phyloP scores from a whole-genome alignment of 345 rosid species.

The Firmiana major region DNA sequence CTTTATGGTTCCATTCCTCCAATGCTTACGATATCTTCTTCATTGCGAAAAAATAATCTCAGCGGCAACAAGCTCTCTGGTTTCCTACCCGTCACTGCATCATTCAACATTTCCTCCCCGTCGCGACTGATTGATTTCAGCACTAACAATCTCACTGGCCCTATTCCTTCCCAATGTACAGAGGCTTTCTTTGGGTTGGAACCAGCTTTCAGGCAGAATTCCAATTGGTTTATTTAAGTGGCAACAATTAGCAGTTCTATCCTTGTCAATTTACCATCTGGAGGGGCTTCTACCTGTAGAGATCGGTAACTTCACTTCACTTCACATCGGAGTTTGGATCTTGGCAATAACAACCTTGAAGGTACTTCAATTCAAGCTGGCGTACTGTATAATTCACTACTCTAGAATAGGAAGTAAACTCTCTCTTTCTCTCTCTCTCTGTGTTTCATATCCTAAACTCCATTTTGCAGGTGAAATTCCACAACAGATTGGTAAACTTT shows the following conservation, averaged over 20 bases:
- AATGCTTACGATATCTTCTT: background rate
- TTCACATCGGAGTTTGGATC: background rate
- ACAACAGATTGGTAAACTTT: no score
- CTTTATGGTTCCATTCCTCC: background rate
- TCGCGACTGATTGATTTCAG: background rate
- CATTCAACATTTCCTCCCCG: background rate
- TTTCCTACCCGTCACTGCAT: background rate
- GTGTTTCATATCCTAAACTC: no score
- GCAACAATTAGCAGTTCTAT: background rate
- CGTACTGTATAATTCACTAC: no score
- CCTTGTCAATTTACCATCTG: background rate
- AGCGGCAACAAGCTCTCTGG: background rate
- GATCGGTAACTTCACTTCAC: background rate
- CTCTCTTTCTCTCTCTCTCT: no score
- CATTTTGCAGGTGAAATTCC: no score
- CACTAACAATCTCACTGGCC: background rate
- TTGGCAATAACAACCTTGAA: background rate
- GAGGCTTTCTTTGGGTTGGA: background rate
- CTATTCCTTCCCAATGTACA: background rate
- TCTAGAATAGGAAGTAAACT: no score
- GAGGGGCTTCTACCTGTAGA: background rate
- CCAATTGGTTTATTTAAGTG: background rate
- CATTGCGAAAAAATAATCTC: background rate
- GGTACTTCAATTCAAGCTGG: background rate
- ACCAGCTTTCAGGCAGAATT: background rate